Percentiles rank a stretch among this genome's conserved stretches.
Conservation (phyloP, 2,329 filamentous ascomycete species). For the Decorospora gaudefroyi region DNA sequence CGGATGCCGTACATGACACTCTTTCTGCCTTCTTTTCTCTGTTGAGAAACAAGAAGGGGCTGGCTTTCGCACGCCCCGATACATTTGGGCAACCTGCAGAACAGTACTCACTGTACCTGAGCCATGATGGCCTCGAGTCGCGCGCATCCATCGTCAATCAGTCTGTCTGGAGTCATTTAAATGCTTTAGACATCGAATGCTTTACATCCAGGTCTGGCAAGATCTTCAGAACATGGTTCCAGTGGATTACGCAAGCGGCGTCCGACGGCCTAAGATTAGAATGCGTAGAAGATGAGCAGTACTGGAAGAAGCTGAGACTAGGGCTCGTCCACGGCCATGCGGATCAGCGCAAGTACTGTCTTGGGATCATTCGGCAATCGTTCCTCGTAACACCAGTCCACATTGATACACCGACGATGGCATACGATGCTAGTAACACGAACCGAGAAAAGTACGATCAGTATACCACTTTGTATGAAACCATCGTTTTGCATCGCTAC, state of each 20-base stretch:
- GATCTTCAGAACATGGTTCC: constrained; percentile 45
- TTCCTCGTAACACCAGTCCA: constrained; percentile 37
- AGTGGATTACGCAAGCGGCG: constrained; percentile 38
- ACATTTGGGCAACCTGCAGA: not conserved
- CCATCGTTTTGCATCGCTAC: constrained; percentile 55
- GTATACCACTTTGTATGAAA: constrained; percentile 54
- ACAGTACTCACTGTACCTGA: not conserved
- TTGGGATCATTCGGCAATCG: constrained; percentile 52
- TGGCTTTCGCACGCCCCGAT: not conserved
- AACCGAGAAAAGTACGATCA: constrained; percentile 48
- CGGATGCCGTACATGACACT: constrained; percentile 31
- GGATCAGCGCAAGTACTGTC: constrained; percentile 54
- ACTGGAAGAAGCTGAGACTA: constrained; percentile 49
- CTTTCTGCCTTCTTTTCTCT: constrained; percentile 36
- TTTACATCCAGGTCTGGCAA: constrained; percentile 30
- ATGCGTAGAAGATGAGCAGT: constrained; percentile 39
- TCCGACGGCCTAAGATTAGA: constrained; percentile 21
- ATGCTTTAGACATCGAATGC: constrained; percentile 21
- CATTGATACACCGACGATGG: constrained; percentile 35
- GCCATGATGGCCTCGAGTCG: constrained; percentile 3
- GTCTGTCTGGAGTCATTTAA: constrained; percentile 32
- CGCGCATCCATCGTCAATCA: constrained; percentile 20
- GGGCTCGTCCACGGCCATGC: constrained; percentile 51
- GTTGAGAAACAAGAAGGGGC: constrained; percentile 2
- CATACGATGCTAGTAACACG: constrained; percentile 19